Conservation (phyloP, 495 filamentous ascomycete genomes). For the Podospora pseudocomata region DNA sequence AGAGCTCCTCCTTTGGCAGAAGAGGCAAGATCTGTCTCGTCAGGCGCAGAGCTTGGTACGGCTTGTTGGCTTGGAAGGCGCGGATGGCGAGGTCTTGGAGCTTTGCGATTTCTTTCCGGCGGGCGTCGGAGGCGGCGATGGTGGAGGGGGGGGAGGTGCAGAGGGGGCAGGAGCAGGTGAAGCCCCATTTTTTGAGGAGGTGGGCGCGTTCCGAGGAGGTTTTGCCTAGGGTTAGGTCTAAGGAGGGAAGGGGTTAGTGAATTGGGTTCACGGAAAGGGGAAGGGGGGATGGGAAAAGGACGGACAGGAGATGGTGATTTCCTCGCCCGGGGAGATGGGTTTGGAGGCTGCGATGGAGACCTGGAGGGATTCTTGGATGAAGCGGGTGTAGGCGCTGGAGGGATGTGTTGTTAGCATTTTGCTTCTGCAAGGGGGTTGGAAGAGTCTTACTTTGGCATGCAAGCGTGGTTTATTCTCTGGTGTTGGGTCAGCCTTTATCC, state of each 20-base stretch:
- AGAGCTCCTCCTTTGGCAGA: conserved; percentile 33
- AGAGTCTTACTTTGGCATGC: conserved; percentile 38
- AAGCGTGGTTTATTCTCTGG: conserved; percentile 42
- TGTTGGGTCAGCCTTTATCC: background rate
- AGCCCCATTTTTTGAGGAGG: conserved; percentile 35
- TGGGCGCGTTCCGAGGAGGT: conserved; percentile 26
- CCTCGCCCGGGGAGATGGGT: conserved; percentile 38
- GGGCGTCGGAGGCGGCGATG: conserved; percentile 34
- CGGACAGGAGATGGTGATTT: conserved; percentile 43
- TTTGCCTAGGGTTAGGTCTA: conserved; percentile 34
- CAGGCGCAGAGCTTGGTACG: conserved; percentile 36
- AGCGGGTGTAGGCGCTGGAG: conserved; percentile 36
- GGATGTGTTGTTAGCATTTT: background rate
- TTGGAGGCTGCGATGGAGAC: conserved; percentile 33
- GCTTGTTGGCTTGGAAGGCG: conserved; percentile 28
- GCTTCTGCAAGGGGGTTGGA: background rate
- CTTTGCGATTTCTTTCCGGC: conserved; percentile 31
- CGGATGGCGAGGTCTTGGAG: conserved; percentile 32
- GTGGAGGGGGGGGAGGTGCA: conserved; percentile 31
- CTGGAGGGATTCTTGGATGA: conserved; percentile 30
- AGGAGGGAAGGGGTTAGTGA: background rate
- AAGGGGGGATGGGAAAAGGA: too few relatives aligned
- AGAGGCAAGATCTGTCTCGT: conserved; percentile 33
- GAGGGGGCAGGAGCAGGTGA: conserved; percentile 39
- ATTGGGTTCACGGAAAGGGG: background rate